These are phyloP conservation scores for Daedaleopsis nitida DNA, from an alignment of 768 basidiomycete species.

Conservation along the genomic window DNA sequence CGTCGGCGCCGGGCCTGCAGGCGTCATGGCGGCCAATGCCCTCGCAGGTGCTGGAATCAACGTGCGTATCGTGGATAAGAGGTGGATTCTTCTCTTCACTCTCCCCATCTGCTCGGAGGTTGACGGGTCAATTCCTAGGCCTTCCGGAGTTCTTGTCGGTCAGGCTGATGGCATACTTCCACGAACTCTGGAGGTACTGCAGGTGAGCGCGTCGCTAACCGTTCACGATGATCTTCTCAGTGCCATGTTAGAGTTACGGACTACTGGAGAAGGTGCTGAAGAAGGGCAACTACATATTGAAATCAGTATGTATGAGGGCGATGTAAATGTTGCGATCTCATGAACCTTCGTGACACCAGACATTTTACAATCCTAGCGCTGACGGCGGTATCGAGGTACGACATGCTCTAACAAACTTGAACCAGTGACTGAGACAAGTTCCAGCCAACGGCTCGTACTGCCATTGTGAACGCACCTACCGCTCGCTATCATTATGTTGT, in stretches of 20 bases:
- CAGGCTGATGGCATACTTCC: conserved; percentile 61
- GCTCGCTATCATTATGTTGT: conserved; percentile 78
- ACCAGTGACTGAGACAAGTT: neutral
- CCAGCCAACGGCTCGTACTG: conserved; percentile 49
- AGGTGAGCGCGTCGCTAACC: conserved; percentile 30
- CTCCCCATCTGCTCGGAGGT: neutral
- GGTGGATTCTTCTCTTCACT: conserved; percentile 33
- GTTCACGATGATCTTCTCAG: neutral
- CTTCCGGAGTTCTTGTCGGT: conserved; percentile 42
- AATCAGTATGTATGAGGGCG: conserved; percentile 48
- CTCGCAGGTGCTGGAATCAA: conserved; percentile 56
- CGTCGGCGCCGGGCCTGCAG: conserved; percentile 60
- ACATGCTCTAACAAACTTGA: neutral
- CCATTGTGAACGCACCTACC: conserved; percentile 60
- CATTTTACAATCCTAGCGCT: conserved; percentile 71
- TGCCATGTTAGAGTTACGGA: conserved; percentile 64
- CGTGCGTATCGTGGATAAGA: conserved; percentile 65
- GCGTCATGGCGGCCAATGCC: conserved; percentile 71
- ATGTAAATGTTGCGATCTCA: conserved; percentile 7
- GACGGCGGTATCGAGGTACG: conserved; percentile 64
- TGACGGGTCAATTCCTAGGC: conserved; percentile 25
- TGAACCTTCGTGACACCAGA: conserved; percentile 39
- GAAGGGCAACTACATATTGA: conserved; percentile 70
- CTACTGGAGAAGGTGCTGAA: conserved; percentile 63
- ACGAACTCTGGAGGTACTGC: conserved; percentile 54